These are phyloP conservation scores for Cavenderia fasciculata DNA, from an alignment of 78 protist genomes.

Conservation along the genomic window DNA sequence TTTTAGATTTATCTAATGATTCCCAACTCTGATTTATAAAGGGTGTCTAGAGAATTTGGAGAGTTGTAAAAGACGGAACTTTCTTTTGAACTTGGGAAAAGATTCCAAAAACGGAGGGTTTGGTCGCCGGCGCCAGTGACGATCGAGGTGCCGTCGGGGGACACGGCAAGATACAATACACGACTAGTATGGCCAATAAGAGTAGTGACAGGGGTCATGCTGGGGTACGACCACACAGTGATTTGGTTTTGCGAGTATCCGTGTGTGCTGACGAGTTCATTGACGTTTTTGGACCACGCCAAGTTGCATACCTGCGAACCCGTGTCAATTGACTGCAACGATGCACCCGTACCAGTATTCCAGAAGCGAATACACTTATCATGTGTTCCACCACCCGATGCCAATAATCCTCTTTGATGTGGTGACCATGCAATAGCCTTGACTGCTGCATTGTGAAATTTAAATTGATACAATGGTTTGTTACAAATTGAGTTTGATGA, in stretches of 20 bases:
- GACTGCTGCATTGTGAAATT: slow-evolving; percentile 96
- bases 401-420: slow-evolving; percentile 91
- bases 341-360: slow-evolving; percentile 90
- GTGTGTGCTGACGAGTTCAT: slow-evolving; percentile 98
- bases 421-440: slow-evolving; percentile 99
- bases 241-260: slow-evolving; percentile 98
- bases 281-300: slow-evolving; percentile 90
- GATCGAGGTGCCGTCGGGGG: slow-evolving; percentile 95
- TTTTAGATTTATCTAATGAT: too few species aligned
- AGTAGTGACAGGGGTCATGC: slow-evolving; percentile 85
- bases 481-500: background rate
- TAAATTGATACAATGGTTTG: slow-evolving; percentile 64
- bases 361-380: slow-evolving; percentile 96
- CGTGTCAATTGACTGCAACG: slow-evolving; percentile 80
- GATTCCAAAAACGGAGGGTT: slow-evolving; percentile 98
- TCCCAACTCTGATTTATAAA: too few species aligned
- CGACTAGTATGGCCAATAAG: slow-evolving; percentile 90
- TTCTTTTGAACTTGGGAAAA: slow-evolving; percentile 83
- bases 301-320: slow-evolving; percentile 89
- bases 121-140: slow-evolving; percentile 99
- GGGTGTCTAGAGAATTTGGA: too few species aligned
- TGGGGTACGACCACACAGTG: slow-evolving; percentile 97
- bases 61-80: too few species aligned
- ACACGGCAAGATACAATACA: slow-evolving; percentile 95
- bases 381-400: slow-evolving; percentile 99